Percentiles rank a stretch among this genome's conserved stretches.
Evolutionary conservation across 2,329 filamentous ascomycete genomes (phyloP).

Genomic region (Zymoseptoria passerinii): DNA sequence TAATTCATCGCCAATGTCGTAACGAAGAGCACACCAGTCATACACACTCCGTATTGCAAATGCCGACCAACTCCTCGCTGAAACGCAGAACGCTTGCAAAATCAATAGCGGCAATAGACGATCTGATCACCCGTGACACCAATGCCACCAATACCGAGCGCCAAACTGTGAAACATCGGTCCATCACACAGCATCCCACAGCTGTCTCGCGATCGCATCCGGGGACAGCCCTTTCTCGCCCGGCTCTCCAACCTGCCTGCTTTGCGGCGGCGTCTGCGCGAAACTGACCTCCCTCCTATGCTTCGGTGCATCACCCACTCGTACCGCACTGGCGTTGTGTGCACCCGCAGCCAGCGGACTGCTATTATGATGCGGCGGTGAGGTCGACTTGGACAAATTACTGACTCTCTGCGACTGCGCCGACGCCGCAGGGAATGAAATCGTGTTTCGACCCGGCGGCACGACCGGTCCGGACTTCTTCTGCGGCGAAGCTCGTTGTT

Average conservation of each 20-base stretch:
- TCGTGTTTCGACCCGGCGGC: constrained; percentile 17
- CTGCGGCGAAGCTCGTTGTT: constrained; percentile 6
- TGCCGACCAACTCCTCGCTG: constrained; percentile 1
- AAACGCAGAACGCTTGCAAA: constrained; percentile 1
- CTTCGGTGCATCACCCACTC: not conserved
- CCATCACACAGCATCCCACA: constrained; percentile 15
- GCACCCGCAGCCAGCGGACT: constrained; percentile 1
- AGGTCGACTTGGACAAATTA: constrained; percentile 15
- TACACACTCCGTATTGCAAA: not conserved
- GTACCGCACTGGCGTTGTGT: not conserved
- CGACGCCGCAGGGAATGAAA: constrained; percentile 11
- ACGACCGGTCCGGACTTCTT: constrained; percentile 7
- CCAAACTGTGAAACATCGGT: not conserved
- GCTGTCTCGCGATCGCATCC: constrained; percentile 17
- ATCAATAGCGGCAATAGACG: not conserved
- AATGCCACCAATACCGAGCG: not conserved
- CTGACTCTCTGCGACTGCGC: constrained; percentile 4
- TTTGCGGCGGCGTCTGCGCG: constrained; percentile 17
- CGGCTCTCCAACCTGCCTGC: constrained; percentile 9
- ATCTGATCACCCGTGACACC: not conserved
- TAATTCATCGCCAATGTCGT: not conserved
- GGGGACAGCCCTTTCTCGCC: constrained; percentile 12
- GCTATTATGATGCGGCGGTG: constrained; percentile 10
- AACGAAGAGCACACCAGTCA: not conserved
- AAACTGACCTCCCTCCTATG: constrained; percentile 21